These are phyloP conservation scores for Kondoa subrosea DNA, from an alignment of 768 basidiomycete species.

Conservation along the genomic window DNA sequence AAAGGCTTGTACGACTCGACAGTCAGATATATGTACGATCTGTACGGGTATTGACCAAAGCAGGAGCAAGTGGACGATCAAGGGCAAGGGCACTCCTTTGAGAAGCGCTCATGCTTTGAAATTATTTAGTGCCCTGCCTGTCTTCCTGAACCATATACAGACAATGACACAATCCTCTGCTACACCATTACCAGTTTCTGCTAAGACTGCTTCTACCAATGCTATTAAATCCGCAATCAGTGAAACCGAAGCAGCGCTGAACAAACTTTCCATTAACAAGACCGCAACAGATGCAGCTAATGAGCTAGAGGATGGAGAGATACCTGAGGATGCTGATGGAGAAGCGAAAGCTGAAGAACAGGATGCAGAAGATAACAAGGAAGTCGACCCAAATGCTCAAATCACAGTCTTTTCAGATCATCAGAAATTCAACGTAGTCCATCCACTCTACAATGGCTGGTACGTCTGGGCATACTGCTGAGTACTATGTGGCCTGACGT, in stretches of 20 bases:
- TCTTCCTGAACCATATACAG: no score
- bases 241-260: conserved; percentile 10
- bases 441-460: conserved; percentile 32
- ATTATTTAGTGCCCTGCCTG: no score
- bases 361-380: background rate
- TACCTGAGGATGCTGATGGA: conserved; percentile 1
- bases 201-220: conserved; percentile 13
- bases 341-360: background rate
- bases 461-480: background rate
- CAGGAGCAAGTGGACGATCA: no score
- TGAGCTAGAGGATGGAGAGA: conserved; percentile 15
- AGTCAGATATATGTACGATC: no score
- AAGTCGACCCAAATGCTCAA: background rate
- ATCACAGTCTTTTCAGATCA: conserved; percentile 80
- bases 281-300: background rate
- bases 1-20: no score
- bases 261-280: background rate
- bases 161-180: conserved; percentile 10
- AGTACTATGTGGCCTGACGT: conserved; percentile 8
- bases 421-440: conserved; percentile 91
- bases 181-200: conserved; percentile 9
- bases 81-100: no score
- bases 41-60: no score
- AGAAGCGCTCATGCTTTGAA: no score
- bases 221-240: conserved; percentile 15